These are phyloP conservation scores for Abelmoschus esculentus DNA, from an alignment of 345 rosid genomes.

Conservation along the genomic window DNA sequence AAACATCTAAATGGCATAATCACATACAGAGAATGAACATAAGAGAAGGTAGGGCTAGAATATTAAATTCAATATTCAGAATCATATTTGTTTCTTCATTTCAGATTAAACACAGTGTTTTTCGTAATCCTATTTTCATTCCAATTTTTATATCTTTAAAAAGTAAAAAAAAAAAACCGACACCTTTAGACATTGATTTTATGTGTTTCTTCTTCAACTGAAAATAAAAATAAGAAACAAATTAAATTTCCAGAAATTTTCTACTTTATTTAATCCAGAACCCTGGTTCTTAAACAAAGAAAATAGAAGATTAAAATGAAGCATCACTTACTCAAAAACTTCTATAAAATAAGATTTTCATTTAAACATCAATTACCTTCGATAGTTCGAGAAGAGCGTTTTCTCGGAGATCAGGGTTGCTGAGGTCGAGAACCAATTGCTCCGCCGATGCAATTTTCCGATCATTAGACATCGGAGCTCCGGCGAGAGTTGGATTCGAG, in stretches of 20 bases:
- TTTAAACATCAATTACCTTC: slow-evolving; percentile 19
- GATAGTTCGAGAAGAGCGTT: slow-evolving; percentile 51
- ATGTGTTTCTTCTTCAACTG: too few relatives aligned
- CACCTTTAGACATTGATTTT: too few relatives aligned
- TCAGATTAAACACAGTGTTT: background rate
- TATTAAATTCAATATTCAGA: background rate
- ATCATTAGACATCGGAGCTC: slow-evolving; percentile 61
- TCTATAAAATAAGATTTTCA: background rate
- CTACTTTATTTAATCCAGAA: background rate
- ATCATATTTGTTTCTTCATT: background rate
- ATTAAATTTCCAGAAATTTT: background rate
- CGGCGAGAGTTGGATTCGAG: slow-evolving; percentile 18
- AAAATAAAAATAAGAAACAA: background rate
- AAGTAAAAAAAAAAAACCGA: background rate
- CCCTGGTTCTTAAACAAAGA: background rate
- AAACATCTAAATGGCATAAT: slow-evolving; percentile 20
- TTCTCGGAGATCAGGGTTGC: slow-evolving; percentile 90
- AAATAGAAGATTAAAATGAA: background rate
- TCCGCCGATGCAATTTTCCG: slow-evolving; percentile 88
- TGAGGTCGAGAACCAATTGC: slow-evolving; percentile 83
- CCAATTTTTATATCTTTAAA: too few relatives aligned
- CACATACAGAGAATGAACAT: slow-evolving; percentile 7
- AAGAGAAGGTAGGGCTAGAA: background rate
- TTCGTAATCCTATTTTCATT: too few relatives aligned
- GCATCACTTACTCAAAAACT: background rate